These are phyloP conservation scores for Aspergillus carbonarius DNA, from an alignment of 2,329 filamentous ascomycete genomes.

Conservation along the genomic window DNA sequence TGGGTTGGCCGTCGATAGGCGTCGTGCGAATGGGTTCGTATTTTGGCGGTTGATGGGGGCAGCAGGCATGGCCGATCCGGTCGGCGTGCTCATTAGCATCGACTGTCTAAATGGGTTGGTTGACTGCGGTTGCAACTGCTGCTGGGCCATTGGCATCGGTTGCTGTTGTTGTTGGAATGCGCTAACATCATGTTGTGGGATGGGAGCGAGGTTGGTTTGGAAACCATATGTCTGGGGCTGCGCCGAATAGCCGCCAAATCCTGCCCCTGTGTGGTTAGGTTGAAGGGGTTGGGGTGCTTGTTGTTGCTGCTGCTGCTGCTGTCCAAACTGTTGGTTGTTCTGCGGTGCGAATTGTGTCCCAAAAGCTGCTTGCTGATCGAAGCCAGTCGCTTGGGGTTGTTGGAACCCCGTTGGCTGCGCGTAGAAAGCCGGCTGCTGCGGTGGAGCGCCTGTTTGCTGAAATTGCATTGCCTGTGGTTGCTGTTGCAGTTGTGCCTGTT, in stretches of 20 bases:
- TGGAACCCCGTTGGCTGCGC: slow-evolving; percentile 36
- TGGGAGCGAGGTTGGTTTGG: slow-evolving; percentile 44
- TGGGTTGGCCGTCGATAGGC: slow-evolving; percentile 36
- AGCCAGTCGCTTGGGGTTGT: slow-evolving; percentile 38
- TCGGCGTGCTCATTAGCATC: slow-evolving; percentile 61
- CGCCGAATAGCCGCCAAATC: slow-evolving; percentile 77
- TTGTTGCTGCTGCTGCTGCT: slow-evolving; percentile 28
- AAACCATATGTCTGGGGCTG: slow-evolving; percentile 61
- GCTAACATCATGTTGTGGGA: slow-evolving; percentile 51
- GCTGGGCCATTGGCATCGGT: slow-evolving; percentile 21
- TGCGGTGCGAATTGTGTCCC: slow-evolving; percentile 27
- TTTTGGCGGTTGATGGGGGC: slow-evolving; percentile 60
- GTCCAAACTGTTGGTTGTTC: slow-evolving; percentile 39
- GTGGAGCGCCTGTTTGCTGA: slow-evolving; percentile 34
- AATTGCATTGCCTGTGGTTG: slow-evolving; percentile 40
- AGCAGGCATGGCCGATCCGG: slow-evolving; percentile 51
- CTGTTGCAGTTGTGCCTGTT: slow-evolving; percentile 34
- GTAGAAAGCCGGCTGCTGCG: slow-evolving; percentile 22
- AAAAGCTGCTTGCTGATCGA: slow-evolving; percentile 21
- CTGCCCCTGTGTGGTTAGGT: slow-evolving; percentile 67
- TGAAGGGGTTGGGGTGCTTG: slow-evolving; percentile 53
- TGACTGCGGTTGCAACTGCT: slow-evolving; percentile 49
- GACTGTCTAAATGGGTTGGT: slow-evolving; percentile 96
- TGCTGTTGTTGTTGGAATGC: slow-evolving; percentile 47
- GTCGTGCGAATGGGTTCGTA: slow-evolving; percentile 85